Conservation (phyloP, 2,329 filamentous ascomycete genomes). For the Scedosporium minutisporum region DNA sequence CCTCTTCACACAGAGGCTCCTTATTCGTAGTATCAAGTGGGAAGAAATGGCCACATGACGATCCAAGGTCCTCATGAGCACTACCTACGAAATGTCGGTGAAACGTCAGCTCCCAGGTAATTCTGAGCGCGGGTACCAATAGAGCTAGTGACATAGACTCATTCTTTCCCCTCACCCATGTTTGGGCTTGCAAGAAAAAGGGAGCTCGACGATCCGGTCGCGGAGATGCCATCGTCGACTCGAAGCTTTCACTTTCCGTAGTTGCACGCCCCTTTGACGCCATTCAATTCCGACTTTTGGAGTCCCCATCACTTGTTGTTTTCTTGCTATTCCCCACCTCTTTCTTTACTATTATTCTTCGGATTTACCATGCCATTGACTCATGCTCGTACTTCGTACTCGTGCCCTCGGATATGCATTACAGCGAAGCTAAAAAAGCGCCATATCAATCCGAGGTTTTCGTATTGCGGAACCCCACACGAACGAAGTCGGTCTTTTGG, state of each 20-base stretch:
- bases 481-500: background rate
- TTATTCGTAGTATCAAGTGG: background rate
- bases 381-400: background rate
- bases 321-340: no score
- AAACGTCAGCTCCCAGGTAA: background rate
- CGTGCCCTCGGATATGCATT: background rate
- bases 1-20: background rate
- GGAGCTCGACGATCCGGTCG: no score
- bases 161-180: background rate
- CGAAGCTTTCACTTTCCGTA: no score
- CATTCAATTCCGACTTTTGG: no score
- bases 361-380: background rate
- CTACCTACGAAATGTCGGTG: slow-evolving; percentile 3
- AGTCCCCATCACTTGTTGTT: no score
- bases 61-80: background rate
- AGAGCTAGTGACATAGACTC: background rate
- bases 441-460: background rate
- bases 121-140: background rate
- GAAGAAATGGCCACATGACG: slow-evolving; percentile 5
- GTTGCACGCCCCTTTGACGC: no score
- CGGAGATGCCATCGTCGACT: no score
- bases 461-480: background rate
- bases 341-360: no score
- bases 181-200: background rate
- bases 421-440: background rate